Evolutionary conservation across 1,139 yeast species (phyloP), one percentile per base, ranked within the genome.

Genomic region (Nakaseomyces delphensis): DNA sequence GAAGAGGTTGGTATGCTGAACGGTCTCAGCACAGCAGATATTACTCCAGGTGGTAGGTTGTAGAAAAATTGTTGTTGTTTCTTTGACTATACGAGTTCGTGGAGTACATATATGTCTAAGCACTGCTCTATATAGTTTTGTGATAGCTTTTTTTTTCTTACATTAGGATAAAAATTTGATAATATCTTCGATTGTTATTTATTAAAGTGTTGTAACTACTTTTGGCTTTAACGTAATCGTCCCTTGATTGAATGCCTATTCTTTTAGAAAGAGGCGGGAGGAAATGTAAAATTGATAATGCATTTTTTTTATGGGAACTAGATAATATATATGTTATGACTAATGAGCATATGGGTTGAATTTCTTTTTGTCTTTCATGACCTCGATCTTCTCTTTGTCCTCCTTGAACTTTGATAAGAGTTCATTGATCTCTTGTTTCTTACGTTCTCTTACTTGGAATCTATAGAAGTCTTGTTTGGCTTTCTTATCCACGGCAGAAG

Each of bases 381-480:
- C 66, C 53, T 74, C 74, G 42, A 93, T 85, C 63, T 79, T 79
- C 55, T 81, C 91, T 67, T 91, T 96, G 64, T 93, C 98, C 48
- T 81, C 79, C 60, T 83, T 86, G 67, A 87, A 93, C 62, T 87
- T 84, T 48, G 67, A 70, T 57, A 91, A 70, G 59, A 93, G 69
- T 42, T 84, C 87, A 60, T 85, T 85, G 85, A 91, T 86, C 63
- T 89, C 96, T 50, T 76, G 78, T 70, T 91, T 91, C 74, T 89
- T 91, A 60, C 78, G 76, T 60, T 93, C 95, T 64, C 98, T 79
- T 54, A 91, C 76, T 67, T 93, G 99, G 77, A 89, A 93, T 55
- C 96, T 74, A 69, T 93, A 93, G 70, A 93, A 91, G 65, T 93
- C 97, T 51, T 75, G 74, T 69, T 87, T 85, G 54, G 87, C 93